Conservation (phyloP, 2,329 filamentous ascomycete genomes). For the Xylaria multiplex region DNA sequence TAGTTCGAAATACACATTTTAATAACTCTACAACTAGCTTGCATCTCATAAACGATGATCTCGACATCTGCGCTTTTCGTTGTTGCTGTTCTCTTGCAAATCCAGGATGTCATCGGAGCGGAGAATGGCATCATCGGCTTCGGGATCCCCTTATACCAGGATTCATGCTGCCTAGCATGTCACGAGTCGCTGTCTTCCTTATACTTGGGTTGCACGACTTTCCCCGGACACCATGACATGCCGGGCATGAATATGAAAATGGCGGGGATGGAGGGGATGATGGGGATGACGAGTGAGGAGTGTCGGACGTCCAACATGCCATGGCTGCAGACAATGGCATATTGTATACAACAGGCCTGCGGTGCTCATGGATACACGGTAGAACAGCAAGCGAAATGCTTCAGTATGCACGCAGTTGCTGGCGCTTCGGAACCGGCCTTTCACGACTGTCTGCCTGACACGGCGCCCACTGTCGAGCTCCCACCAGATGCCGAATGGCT, state of each 20-base stretch:
- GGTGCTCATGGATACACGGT: conserved; percentile 33
- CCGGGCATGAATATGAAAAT: conserved; percentile 39
- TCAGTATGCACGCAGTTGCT: conserved; percentile 39
- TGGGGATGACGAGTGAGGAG: conserved; percentile 37
- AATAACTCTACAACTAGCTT: not conserved
- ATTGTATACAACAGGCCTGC: conserved; percentile 38
- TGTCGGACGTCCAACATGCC: conserved; percentile 35
- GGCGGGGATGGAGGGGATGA: conserved; percentile 33
- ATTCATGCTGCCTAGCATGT: conserved; percentile 45
- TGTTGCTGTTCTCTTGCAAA: not conserved
- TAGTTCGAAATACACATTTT: not conserved
- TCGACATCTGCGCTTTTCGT: conserved; percentile 7
- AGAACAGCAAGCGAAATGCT: conserved; percentile 47
- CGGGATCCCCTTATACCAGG: conserved; percentile 46
- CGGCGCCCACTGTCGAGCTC: conserved; percentile 40
- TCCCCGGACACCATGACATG: conserved; percentile 28
- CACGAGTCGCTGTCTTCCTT: conserved; percentile 43
- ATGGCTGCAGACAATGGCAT: conserved; percentile 40
- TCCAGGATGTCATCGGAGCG: conserved; percentile 21
- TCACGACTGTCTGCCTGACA: conserved; percentile 41
- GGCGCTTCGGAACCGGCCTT: conserved; percentile 41
- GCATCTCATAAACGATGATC: conserved; percentile 14
- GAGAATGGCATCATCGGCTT: conserved; percentile 45
- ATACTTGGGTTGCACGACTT: conserved; percentile 46
- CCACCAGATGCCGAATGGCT: conserved; percentile 44